Conservation (phyloP, 2,329 filamentous ascomycete genomes). For the Bertia moriformis region DNA sequence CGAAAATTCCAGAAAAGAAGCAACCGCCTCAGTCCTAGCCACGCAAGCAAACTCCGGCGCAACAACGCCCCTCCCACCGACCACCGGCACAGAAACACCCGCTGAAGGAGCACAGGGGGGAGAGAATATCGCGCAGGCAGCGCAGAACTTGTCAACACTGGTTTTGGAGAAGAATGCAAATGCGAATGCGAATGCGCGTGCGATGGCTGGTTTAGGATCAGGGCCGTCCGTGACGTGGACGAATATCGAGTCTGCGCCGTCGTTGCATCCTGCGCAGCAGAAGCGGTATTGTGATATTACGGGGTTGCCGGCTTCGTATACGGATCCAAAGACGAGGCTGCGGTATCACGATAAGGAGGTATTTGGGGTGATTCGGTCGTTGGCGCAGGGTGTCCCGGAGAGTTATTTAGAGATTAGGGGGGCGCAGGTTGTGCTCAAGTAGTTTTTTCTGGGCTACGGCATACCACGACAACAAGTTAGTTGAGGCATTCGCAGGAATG, state of each 20-base stretch:
- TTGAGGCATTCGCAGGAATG: no score
- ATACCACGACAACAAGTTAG: no score
- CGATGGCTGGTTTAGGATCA: slow-evolving; percentile 18
- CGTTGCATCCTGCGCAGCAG: slow-evolving; percentile 51
- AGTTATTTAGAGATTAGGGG: slow-evolving; percentile 79
- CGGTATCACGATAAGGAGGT: slow-evolving; percentile 89
- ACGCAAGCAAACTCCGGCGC: slow-evolving; percentile 23
- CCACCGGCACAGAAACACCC: slow-evolving; percentile 9
- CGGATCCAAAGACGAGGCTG: slow-evolving; percentile 86
- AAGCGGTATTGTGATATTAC: slow-evolving; percentile 94
- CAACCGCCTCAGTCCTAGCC: slow-evolving; percentile 58
- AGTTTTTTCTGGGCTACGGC: slow-evolving; percentile 16
- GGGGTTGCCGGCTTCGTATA: slow-evolving; percentile 77
- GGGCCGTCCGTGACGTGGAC: slow-evolving; percentile 77
- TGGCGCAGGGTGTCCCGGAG: slow-evolving; percentile 74
- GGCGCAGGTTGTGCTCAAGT: slow-evolving; percentile 87
- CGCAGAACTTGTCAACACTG: slow-evolving; percentile 70
- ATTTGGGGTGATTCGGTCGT: slow-evolving; percentile 65
- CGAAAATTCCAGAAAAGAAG: slow-evolving; percentile 76
- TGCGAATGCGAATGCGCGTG: no score
- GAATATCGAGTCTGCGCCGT: slow-evolving; percentile 90
- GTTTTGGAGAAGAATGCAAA: slow-evolving; percentile 70
- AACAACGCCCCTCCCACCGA: slow-evolving; percentile 16
- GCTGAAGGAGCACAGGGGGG: slow-evolving; percentile 16
- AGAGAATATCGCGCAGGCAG: slow-evolving; percentile 76